Evolutionary conservation across 495 filamentous ascomycete species (phyloP).

Genomic region (Xylaria scruposa): DNA sequence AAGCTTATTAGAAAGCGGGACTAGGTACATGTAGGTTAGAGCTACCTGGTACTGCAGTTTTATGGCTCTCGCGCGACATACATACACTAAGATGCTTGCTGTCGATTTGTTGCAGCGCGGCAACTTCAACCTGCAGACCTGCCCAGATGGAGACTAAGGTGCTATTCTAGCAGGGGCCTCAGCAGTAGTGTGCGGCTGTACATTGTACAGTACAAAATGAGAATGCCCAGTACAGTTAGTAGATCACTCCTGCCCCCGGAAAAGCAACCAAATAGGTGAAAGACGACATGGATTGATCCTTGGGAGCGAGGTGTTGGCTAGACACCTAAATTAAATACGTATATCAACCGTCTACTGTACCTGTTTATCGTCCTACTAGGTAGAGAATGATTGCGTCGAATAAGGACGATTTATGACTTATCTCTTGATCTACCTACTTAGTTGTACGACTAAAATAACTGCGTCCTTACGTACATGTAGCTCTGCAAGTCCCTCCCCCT

Average conservation of each 20-base stretch:
- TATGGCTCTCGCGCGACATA: neutral
- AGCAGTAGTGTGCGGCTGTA: constrained; percentile 11
- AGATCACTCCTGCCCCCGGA: neutral
- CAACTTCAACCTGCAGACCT: neutral
- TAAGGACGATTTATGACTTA: neutral
- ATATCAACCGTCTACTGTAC: neutral
- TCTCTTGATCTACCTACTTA: neutral
- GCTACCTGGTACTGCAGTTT: neutral
- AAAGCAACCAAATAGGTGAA: constrained; percentile 1
- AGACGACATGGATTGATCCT: neutral
- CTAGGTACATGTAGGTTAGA: neutral
- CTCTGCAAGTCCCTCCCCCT: neutral
- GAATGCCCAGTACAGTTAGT: neutral
- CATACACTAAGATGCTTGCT: neutral
- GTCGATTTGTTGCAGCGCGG: constrained; percentile 8
- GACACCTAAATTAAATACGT: neutral
- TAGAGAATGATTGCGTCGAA: neutral
- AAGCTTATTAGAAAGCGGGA: constrained; percentile 12
- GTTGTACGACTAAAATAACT: neutral
- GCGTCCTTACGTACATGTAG: neutral
- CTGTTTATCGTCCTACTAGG: too few species aligned
- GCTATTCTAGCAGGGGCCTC: neutral
- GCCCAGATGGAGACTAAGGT: constrained; percentile 10
- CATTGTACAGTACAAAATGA: neutral
- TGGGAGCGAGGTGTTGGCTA: neutral